Percentiles rank a stretch among this genome's conserved stretches.
Conservation (phyloP, 1,284 basidiomycete species). For the Apiotrichum gracile region DNA sequence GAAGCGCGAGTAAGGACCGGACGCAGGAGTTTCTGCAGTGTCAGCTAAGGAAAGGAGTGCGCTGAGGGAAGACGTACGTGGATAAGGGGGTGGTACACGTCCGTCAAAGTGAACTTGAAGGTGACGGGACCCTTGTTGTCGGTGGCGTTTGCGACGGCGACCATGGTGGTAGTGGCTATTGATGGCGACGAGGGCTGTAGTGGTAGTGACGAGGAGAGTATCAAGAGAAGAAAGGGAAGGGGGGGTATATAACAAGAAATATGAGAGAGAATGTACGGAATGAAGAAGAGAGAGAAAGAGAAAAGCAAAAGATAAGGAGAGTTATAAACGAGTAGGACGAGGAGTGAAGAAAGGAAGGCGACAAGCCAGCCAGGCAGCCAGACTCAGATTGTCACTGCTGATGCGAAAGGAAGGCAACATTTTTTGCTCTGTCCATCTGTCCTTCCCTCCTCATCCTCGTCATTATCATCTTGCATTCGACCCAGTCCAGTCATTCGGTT, state of each 20-base stretch:
- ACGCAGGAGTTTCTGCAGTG: not conserved
- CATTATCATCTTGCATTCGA: no score
- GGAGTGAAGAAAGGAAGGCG: not conserved
- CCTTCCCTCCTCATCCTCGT: no score
- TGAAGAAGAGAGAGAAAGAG: not conserved
- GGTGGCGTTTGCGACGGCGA: not conserved
- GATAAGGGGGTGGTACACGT: not conserved
- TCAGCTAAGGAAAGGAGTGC: not conserved
- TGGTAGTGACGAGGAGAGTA: no score
- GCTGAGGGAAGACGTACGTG: not conserved
- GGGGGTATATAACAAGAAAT: not conserved
- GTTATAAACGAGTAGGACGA: not conserved
- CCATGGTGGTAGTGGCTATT: not conserved
- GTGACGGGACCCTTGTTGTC: not conserved
- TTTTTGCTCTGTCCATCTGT: no score
- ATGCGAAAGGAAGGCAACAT: no score
- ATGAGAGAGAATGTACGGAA: not conserved
- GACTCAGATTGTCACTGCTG: no score
- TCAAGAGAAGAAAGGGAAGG: no score
- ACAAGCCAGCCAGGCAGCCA: no score
- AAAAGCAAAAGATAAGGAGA: no score
- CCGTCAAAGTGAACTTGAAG: not conserved
- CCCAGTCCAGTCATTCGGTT: no score
- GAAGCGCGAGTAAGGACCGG: constrained; percentile 4
- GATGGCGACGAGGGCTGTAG: no score